Conservation (phyloP, 2,329 filamentous ascomycete genomes). For the Harringtonia aguacate region DNA sequence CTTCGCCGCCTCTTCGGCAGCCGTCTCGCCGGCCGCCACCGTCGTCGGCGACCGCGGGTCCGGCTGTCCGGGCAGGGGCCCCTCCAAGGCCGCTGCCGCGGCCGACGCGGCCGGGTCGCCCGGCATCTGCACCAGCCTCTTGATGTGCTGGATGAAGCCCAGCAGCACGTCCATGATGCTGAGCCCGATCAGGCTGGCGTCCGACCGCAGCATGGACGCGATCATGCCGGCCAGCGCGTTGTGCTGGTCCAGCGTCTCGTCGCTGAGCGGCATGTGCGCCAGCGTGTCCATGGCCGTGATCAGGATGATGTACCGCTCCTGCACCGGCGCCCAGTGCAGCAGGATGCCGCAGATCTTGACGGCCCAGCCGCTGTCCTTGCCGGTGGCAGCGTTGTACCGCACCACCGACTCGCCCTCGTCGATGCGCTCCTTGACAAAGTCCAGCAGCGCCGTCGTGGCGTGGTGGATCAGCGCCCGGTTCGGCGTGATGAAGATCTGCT, state of each 20-base stretch:
- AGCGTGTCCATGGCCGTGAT: slow-evolving; percentile 72
- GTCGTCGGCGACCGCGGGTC: slow-evolving; percentile 17
- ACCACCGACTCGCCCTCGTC: slow-evolving; percentile 42
- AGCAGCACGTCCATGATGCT: slow-evolving; percentile 93
- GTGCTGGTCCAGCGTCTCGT: slow-evolving; percentile 63
- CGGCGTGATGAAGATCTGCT: slow-evolving; percentile 73
- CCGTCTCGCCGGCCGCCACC: slow-evolving; percentile 22
- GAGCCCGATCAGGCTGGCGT: slow-evolving; percentile 87
- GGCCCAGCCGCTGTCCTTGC: slow-evolving; percentile 59
- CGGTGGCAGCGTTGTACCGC: slow-evolving; percentile 25
- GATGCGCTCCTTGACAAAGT: slow-evolving; percentile 58
- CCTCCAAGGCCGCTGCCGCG: slow-evolving; percentile 2
- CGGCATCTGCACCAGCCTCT: slow-evolving; percentile 60
- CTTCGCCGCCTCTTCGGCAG: slow-evolving; percentile 28
- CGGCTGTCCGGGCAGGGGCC: slow-evolving; percentile 15
- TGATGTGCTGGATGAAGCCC: slow-evolving; percentile 73
- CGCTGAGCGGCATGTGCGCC: slow-evolving; percentile 54
- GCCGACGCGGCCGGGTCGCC: slow-evolving; percentile 21
- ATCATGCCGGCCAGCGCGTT: slow-evolving; percentile 68
- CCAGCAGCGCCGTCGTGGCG: slow-evolving; percentile 63
- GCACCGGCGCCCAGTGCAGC: slow-evolving; percentile 81
- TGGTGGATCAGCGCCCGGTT: slow-evolving; percentile 72
- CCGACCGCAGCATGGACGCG: slow-evolving; percentile 71
- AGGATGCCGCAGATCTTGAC: slow-evolving; percentile 71
- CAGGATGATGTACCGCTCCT: slow-evolving; percentile 86